phyloP scores from a whole-genome alignment of 225 moss, liverwort and hornwort species.

The Marchantia paleacea region DNA sequence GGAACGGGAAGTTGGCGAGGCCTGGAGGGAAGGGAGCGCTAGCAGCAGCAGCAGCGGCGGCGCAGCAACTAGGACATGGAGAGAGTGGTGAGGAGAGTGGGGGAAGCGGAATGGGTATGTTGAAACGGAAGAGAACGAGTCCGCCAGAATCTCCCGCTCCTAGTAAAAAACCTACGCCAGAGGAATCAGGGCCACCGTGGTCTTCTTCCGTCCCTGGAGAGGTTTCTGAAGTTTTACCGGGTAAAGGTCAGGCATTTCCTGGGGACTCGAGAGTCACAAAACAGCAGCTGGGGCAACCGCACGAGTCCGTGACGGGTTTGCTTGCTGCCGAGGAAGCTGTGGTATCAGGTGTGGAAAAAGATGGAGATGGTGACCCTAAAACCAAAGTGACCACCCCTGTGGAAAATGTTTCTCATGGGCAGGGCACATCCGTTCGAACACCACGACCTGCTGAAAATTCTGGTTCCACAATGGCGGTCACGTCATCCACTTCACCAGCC shows the following conservation, averaged over 20 bases:
- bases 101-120: conserved; percentile 33
- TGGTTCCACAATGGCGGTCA: conserved; percentile 6
- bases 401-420: conserved; percentile 47
- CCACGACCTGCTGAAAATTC: conserved; percentile 19
- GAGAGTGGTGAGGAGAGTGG: conserved; percentile 35
- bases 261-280: conserved; percentile 30
- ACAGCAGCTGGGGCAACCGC: conserved; percentile 16
- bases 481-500: conserved; percentile 15
- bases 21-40: conserved; percentile 11
- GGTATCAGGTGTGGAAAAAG: conserved; percentile 32
- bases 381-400: conserved; percentile 19
- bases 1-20: conserved; percentile 22
- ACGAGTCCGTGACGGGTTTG: conserved; percentile 13
- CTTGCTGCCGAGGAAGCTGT: conserved; percentile 34
- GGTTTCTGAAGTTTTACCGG: conserved; percentile 13
- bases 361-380: conserved; percentile 32
- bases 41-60: conserved; percentile 2
- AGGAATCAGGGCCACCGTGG: conserved; percentile 24
- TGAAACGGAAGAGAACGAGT: conserved; percentile 44
- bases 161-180: conserved; percentile 26
- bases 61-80: conserved; percentile 18
- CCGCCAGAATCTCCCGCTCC: conserved; percentile 44
- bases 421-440: conserved; percentile 19
- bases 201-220: conserved; percentile 10
- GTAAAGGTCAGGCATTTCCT: conserved; percentile 10